phyloP scores from a whole-genome alignment of 768 basidiomycete genomes.

The Omphalotus guepiniiformis region DNA sequence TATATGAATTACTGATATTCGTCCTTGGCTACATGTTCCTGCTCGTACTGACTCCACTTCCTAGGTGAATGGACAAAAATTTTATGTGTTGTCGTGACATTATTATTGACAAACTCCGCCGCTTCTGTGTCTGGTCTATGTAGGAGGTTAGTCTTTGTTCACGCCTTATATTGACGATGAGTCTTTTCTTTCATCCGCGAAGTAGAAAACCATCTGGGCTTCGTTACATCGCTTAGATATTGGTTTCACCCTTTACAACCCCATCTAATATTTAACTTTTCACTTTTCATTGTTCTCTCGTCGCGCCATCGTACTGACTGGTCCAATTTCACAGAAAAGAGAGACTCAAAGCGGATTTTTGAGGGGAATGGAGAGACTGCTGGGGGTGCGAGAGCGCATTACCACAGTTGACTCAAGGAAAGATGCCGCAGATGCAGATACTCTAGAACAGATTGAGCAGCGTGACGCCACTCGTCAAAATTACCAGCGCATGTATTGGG shows the following conservation, averaged over 20 bases:
- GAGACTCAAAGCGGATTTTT: constrained; percentile 76
- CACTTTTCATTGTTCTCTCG: constrained; percentile 4
- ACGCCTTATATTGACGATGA: constrained; percentile 38
- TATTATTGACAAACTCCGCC: no score
- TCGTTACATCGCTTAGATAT: constrained; percentile 56
- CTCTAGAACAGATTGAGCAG: constrained; percentile 51
- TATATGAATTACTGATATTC: constrained; percentile 9
- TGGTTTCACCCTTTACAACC: constrained; percentile 70
- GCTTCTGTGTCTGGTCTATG: background rate
- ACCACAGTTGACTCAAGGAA: constrained; percentile 2
- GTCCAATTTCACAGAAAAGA: constrained; percentile 41
- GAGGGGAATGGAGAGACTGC: constrained; percentile 73
- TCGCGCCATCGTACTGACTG: constrained; percentile 1
- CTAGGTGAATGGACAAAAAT: background rate
- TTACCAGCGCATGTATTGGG: constrained; percentile 76
- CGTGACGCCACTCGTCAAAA: constrained; percentile 55
- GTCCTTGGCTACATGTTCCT: constrained; percentile 11
- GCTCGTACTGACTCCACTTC: background rate
- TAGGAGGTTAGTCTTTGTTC: constrained; percentile 37
- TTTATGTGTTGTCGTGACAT: background rate
- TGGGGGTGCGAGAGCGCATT: constrained; percentile 49
- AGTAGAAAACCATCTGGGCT: constrained; percentile 49
- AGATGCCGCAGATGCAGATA: constrained; percentile 52
- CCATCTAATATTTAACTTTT: constrained; percentile 49
- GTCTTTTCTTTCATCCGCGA: constrained; percentile 66